phyloP scores from a whole-genome alignment of 2,329 filamentous ascomycete genomes.

The Microcera coccophila region DNA sequence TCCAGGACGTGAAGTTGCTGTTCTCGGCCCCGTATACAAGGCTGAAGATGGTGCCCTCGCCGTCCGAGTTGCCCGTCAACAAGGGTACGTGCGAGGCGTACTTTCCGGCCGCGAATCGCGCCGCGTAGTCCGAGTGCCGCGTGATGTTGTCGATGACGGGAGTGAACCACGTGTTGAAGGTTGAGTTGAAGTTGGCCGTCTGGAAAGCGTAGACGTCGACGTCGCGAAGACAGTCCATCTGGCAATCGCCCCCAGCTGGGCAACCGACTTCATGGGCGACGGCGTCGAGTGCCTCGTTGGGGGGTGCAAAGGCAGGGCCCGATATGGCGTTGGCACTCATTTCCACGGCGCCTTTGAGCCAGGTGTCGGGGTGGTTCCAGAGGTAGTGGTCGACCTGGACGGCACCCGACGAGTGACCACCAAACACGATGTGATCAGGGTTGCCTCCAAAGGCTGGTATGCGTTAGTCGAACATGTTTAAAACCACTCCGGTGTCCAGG shows the following conservation, averaged over 20 bases:
- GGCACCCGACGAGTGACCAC: constrained; percentile 37
- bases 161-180: constrained; percentile 41
- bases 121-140: constrained; percentile 31
- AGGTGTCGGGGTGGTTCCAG: constrained; percentile 38
- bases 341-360: constrained; percentile 36
- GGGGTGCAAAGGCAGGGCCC: constrained; percentile 36
- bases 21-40: constrained; percentile 32
- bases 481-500: not conserved
- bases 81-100: constrained; percentile 35
- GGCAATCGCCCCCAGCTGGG: constrained; percentile 24
- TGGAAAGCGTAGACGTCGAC: constrained; percentile 23
- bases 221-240: constrained; percentile 37
- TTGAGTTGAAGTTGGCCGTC: constrained; percentile 25
- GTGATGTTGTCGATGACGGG: constrained; percentile 35
- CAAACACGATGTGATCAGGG: constrained; percentile 43
- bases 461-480: constrained; percentile 4
- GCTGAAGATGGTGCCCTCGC: constrained; percentile 36
- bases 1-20: constrained; percentile 25
- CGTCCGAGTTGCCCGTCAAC: constrained; percentile 33
- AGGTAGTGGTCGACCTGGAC: constrained; percentile 41
- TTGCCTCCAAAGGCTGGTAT: constrained; percentile 40
- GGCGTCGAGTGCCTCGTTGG: constrained; percentile 34
- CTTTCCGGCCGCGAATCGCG: constrained; percentile 12
- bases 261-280: constrained; percentile 37
- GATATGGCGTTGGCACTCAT: constrained; percentile 42